Evolutionary conservation across 2,329 filamentous ascomycete species (phyloP).

Genomic region (Podosphaera fusca): DNA sequence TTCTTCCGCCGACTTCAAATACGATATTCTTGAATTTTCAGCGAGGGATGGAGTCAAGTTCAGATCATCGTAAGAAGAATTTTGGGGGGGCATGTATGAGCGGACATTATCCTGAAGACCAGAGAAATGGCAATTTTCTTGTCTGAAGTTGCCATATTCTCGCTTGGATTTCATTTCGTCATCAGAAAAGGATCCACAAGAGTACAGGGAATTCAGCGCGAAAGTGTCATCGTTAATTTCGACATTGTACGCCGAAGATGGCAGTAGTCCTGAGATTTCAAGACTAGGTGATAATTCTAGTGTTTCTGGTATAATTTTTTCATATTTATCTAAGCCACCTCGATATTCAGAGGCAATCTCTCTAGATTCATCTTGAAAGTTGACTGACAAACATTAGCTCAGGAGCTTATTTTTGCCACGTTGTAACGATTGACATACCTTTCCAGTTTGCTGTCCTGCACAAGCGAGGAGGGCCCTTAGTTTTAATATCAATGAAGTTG

Average conservation of each 20-base stretch:
- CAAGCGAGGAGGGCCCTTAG: slow-evolving; percentile 39
- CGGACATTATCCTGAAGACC: slow-evolving; percentile 3
- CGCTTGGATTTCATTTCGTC: slow-evolving; percentile 6
- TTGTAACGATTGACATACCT: slow-evolving; percentile 18
- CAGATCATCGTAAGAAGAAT: background rate
- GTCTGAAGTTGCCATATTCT: slow-evolving; percentile 11
- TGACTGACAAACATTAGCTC: slow-evolving; percentile 24
- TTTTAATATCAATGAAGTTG: slow-evolving; percentile 75
- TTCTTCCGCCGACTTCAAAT: slow-evolving; percentile 52
- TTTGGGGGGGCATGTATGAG: background rate
- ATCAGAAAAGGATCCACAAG: background rate
- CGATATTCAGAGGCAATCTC: slow-evolving; percentile 77
- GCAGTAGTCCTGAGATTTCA: background rate
- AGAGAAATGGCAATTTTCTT: slow-evolving; percentile 9
- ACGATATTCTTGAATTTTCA: slow-evolving; percentile 23
- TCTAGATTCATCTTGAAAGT: slow-evolving; percentile 73
- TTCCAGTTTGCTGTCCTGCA: slow-evolving; percentile 41
- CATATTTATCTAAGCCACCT: slow-evolving; percentile 53
- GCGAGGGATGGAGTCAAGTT: background rate
- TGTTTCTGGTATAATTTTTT: background rate
- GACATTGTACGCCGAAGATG: background rate
- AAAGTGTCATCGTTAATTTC: background rate
- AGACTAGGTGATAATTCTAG: background rate
- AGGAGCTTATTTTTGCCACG: background rate
- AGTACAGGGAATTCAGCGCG: background rate